Conservation (phyloP, 2,329 filamentous ascomycete species). For the Ilyonectria mors-panacis region DNA sequence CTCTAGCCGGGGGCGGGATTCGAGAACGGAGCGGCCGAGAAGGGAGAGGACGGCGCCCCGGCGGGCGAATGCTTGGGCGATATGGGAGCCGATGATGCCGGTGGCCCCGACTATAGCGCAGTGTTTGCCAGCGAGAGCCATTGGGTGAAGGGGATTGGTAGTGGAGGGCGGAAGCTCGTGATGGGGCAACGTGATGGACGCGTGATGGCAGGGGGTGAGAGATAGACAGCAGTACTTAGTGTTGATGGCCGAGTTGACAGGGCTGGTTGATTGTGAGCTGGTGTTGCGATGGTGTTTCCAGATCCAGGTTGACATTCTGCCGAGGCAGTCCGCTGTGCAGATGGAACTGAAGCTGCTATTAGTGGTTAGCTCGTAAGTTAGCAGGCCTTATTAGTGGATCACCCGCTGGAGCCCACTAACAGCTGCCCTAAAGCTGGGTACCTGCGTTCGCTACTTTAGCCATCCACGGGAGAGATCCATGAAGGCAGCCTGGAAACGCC, state of each 20-base stretch:
- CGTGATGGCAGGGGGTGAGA: slow-evolving; percentile 7
- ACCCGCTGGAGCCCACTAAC: neutral
- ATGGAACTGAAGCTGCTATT: neutral
- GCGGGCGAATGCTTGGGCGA: slow-evolving; percentile 75
- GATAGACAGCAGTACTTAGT: neutral
- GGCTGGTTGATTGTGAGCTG: slow-evolving; percentile 20
- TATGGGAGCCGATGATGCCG: slow-evolving; percentile 78
- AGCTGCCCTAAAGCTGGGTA: slow-evolving; percentile 5
- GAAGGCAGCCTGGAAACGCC: neutral
- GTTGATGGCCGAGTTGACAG: slow-evolving; percentile 9
- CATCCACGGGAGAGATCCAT: neutral
- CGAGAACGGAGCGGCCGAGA: slow-evolving; percentile 68
- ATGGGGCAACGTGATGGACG: slow-evolving; percentile 14
- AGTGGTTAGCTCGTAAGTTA: neutral
- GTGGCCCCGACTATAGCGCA: slow-evolving; percentile 79
- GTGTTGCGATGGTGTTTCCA: slow-evolving; percentile 9
- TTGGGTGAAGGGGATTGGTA: slow-evolving; percentile 20
- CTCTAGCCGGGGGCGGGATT: slow-evolving; percentile 60
- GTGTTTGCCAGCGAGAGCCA: slow-evolving; percentile 62
- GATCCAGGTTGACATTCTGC: neutral
- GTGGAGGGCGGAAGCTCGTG: neutral
- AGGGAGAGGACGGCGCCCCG: slow-evolving; percentile 74
- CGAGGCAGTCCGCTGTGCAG: neutral
- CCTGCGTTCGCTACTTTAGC: slow-evolving; percentile 7
- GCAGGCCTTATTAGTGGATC: slow-evolving; percentile 7